Conservation (phyloP, 2,329 filamentous ascomycete species). For the Beauveria australis region DNA sequence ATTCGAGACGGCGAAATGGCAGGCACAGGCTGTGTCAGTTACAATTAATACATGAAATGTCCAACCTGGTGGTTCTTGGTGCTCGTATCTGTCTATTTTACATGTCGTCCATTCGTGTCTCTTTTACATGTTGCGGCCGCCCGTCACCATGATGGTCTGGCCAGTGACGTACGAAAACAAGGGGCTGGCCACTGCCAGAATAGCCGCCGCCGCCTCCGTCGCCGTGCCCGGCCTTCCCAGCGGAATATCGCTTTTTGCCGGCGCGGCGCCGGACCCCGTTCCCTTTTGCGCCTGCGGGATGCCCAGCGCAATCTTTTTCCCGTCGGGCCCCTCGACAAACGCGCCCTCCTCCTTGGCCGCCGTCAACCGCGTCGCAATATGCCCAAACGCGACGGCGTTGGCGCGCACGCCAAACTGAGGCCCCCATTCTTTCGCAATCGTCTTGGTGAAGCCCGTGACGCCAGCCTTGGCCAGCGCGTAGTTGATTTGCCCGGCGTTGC, state of each 20-base stretch:
- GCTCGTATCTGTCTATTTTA: background rate
- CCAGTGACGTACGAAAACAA: conserved; percentile 78
- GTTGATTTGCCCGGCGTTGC: conserved; percentile 87
- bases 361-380: conserved; percentile 72
- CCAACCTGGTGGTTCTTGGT: background rate
- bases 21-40: background rate
- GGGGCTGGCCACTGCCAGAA: conserved; percentile 73
- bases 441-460: conserved; percentile 75
- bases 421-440: conserved; percentile 89
- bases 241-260: conserved; percentile 62
- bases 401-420: conserved; percentile 72
- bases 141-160: conserved; percentile 81
- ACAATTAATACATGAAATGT: conserved; percentile 8
- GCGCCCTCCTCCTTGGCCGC: conserved; percentile 78
- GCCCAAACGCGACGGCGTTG: conserved; percentile 79
- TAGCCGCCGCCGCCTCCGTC: conserved; percentile 69
- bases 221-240: conserved; percentile 68
- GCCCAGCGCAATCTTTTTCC: conserved; percentile 65
- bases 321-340: conserved; percentile 68
- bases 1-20: background rate
- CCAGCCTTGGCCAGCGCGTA: conserved; percentile 82
- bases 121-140: conserved; percentile 55
- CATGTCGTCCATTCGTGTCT: background rate
- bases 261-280: conserved; percentile 28
- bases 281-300: conserved; percentile 57